A percentile compares a stretch with the other conserved stretches of the same genome.
Evolutionary conservation across 257 asterid genomes (phyloP).

Genomic region (Solanum habrochaites): DNA sequence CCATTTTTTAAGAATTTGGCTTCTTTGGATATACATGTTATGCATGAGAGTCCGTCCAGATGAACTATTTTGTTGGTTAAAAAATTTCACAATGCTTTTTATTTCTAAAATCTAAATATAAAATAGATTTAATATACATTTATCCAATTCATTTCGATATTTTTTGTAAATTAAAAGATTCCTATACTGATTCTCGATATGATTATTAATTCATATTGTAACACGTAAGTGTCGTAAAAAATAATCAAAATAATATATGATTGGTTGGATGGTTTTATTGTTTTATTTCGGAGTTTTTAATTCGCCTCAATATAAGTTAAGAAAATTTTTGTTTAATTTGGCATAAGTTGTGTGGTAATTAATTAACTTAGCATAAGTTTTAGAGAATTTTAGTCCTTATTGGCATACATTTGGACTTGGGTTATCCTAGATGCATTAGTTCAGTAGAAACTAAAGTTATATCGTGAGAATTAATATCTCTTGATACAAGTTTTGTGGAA

Average conservation of each 20-base stretch:
- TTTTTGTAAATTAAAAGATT: background rate
- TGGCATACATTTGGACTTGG: too few relatives aligned
- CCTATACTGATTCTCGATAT: background rate
- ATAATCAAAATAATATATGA: background rate
- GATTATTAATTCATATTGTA: background rate
- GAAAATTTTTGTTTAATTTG: too few relatives aligned
- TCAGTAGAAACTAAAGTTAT: background rate
- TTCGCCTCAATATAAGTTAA: background rate
- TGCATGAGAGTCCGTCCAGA: background rate
- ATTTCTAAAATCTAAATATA: background rate
- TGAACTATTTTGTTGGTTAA: background rate
- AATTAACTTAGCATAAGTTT: background rate
- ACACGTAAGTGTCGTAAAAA: background rate
- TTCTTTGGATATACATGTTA: background rate
- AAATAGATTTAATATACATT: background rate
- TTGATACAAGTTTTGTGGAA: too few relatives aligned
- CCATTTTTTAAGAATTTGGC: background rate
- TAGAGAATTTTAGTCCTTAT: too few relatives aligned
- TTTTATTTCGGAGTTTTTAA: too few relatives aligned
- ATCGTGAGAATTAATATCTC: too few relatives aligned
- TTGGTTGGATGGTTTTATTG: background rate
- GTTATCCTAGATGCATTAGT: too few relatives aligned
- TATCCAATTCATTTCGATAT: background rate
- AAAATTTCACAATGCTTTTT: background rate
- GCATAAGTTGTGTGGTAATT: background rate